A percentile compares a stretch with the other conserved stretches of the same genome.
These are phyloP conservation scores for Stenocarpella maydis DNA, from an alignment of 2,329 filamentous ascomycete genomes.

Conservation along the genomic window DNA sequence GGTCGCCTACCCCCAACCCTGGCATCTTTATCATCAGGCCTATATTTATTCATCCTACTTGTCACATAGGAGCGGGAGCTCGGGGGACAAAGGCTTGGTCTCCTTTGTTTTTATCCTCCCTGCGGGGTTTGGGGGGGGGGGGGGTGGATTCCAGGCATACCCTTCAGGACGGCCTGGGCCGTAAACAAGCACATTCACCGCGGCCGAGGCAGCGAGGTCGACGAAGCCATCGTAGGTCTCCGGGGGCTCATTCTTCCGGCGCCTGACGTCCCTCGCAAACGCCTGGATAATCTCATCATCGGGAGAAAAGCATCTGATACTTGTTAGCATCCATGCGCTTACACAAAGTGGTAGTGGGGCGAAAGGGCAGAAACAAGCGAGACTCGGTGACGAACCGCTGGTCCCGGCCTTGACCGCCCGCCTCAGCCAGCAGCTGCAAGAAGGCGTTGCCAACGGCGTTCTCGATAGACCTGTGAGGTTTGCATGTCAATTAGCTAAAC, in stretches of 20 bases:
- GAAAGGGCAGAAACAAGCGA: not conserved
- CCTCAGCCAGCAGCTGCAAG: not conserved
- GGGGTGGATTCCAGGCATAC: too few species aligned
- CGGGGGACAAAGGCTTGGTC: not conserved
- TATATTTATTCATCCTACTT: not conserved
- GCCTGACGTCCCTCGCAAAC: slow-evolving; percentile 5
- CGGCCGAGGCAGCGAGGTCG: slow-evolving; percentile 22
- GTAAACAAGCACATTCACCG: not conserved
- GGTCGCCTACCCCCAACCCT: not conserved
- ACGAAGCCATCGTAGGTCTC: slow-evolving; percentile 13
- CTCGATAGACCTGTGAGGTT: not conserved
- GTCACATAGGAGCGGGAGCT: slow-evolving; percentile 18
- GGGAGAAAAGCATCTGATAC: not conserved
- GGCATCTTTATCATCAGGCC: too few species aligned
- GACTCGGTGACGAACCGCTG: not conserved
- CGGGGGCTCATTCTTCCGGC: not conserved
- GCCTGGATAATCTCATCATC: not conserved
- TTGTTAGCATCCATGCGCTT: not conserved
- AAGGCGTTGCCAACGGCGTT: not conserved
- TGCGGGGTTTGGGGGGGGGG: too few species aligned
- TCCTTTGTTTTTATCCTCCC: too few species aligned
- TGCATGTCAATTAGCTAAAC: not conserved
- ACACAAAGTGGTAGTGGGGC: too few species aligned
- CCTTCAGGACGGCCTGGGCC: not conserved
- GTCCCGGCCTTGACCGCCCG: not conserved